Base-by-base conservation (phyloP, 2,329 filamentous ascomycete genomes). In the Thielaviopsis punctulata region DNA sequence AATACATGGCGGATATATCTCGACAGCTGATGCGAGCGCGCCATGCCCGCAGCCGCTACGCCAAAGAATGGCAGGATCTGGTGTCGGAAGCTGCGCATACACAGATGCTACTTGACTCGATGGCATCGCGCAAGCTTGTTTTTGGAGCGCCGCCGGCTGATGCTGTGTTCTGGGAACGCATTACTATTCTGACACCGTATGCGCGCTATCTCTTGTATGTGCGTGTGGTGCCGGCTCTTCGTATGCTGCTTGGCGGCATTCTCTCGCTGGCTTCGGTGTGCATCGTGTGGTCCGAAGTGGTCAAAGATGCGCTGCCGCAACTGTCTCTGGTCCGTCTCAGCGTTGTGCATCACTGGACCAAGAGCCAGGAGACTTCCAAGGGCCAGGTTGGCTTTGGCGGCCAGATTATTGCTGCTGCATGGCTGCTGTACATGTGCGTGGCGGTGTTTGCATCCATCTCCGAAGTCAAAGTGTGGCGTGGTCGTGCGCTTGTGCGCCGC, bases 391-490 rank as follows among this genome's bases (percentile, higher is more conserved):
- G 86, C 18, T 88, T 96, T 59, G 83, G 82, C 2, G 87, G 88
- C 4, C 92, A 98, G 64, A 65, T 88, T 45, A 82, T 90, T 48
- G 85, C 90, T 0, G 82, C 87, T 2, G 70, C 79, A 13, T 98
- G 92, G 92, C 82, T 98, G 56, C 73, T 89, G 53, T 98, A 98
- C 70, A 98, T 98, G 92, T 94, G 86, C 64, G 74, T 84, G 13
- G 88, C 88, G 46, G 87, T 92, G 4, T 76, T 96, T 49, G 84
- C 80, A 53, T 89, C 88, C 7, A 82, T 98, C 61, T 87, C 83
- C 13, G 87, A 95, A 62, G 86, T 95, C 60, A 93, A 92, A 62
- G 88, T 95, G n/a, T 98, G 92, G 92, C 85, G 92, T 53, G 92
- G 93, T 48, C 80, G 92, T 30, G 90, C 92, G 0, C 73, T 98